Conservation (phyloP, 1,284 basidiomycete species). For the Malassezia dermatis region DNA sequence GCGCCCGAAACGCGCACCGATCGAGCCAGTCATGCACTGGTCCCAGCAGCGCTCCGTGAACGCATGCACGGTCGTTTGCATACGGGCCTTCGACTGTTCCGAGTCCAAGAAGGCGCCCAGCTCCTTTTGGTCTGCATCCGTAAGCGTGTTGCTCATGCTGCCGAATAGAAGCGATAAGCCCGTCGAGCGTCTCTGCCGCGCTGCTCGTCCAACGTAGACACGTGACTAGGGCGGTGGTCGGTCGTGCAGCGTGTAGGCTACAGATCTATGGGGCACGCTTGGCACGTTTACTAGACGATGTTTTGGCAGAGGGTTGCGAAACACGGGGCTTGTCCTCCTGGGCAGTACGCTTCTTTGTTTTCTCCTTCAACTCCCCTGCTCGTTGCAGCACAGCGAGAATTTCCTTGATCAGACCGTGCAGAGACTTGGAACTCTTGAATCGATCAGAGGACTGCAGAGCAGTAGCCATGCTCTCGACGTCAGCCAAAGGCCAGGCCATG, state of each 20-base stretch:
- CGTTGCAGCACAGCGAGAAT: conserved; percentile 42
- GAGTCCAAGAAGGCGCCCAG: conserved; percentile 70
- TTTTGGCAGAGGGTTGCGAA: not conserved
- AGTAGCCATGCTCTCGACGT: conserved; percentile 19
- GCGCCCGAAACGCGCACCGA: conserved; percentile 72
- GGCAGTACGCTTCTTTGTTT: not conserved
- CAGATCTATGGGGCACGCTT: conserved; percentile 12
- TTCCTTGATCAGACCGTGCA: conserved; percentile 55
- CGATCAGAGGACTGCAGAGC: conserved; percentile 19
- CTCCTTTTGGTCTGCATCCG: conserved; percentile 51
- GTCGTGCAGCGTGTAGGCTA: not conserved
- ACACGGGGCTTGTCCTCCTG: not conserved
- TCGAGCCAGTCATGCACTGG: conserved; percentile 74
- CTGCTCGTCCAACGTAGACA: not conserved
- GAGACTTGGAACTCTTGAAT: conserved; percentile 43
- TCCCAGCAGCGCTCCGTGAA: conserved; percentile 41
- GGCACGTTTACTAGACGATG: not conserved
- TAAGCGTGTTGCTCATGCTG: conserved; percentile 13
- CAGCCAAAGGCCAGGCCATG: conserved; percentile 48
- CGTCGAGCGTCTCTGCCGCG: not conserved
- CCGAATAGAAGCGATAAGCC: not conserved
- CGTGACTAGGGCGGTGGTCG: not conserved
- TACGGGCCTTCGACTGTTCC: conserved; percentile 72
- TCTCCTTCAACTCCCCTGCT: not conserved
- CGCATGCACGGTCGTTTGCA: conserved; percentile 56